A percentile compares a stretch with the other conserved stretches of the same genome.
Evolutionary conservation across 129 eudicot genomes (phyloP).

Genomic region (Pittosporum tobira): DNA sequence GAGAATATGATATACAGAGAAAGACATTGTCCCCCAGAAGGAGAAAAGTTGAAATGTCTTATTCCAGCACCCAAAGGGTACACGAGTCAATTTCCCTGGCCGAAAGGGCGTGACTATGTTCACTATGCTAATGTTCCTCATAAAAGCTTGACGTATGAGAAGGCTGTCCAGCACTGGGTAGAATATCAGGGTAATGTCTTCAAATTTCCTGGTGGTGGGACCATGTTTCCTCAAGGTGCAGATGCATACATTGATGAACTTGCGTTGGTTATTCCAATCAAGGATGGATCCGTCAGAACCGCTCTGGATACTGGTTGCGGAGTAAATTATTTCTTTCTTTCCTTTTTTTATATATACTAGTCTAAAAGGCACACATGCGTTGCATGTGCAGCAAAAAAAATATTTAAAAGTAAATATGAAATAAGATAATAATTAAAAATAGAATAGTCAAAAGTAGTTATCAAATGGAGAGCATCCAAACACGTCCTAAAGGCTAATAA

Average conservation of each 20-base stretch:
- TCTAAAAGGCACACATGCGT: too few species aligned
- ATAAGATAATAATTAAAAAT: too few species aligned
- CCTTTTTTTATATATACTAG: not conserved
- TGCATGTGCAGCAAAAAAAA: too few species aligned
- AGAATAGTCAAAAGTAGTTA: too few species aligned
- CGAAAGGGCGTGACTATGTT: conserved; percentile 86
- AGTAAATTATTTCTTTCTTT: conserved; percentile 37
- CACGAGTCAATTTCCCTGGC: conserved; percentile 88
- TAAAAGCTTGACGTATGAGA: conserved; percentile 78
- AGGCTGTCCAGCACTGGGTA: conserved; percentile 93
- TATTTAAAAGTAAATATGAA: too few species aligned
- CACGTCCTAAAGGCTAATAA: too few species aligned
- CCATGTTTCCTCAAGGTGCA: conserved; percentile 98
- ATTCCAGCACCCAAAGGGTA: conserved; percentile 93
- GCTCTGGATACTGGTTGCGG: conserved; percentile 99
- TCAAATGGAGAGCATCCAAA: too few species aligned
- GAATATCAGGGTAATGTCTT: conserved; percentile 80
- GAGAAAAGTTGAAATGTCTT: conserved; percentile 72
- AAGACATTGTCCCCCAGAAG: conserved; percentile 86
- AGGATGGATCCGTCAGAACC: conserved; percentile 72
- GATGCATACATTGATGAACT: conserved; percentile 95
- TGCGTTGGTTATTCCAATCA: conserved; percentile 70
- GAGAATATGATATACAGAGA: conserved; percentile 90
- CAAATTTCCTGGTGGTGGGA: conserved; percentile 97
- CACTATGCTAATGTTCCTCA: conserved; percentile 84